phyloP scores from a whole-genome alignment of 2,329 filamentous ascomycete genomes.

The Fusarium ambrosium region DNA sequence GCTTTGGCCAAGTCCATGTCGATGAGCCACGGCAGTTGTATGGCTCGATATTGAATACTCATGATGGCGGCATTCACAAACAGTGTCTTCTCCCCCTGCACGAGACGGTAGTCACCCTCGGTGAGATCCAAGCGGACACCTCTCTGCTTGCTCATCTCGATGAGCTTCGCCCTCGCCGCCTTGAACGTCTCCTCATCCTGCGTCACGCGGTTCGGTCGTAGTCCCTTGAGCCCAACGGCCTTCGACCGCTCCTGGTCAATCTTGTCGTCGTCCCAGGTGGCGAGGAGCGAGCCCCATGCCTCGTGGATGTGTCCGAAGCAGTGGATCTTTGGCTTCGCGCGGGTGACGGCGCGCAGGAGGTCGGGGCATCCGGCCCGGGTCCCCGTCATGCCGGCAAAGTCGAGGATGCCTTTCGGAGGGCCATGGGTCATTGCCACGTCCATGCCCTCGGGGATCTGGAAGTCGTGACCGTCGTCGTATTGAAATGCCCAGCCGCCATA shows the following conservation, averaged over 20 bases:
- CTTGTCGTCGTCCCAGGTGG: slow-evolving; percentile 61
- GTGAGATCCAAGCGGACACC: slow-evolving; percentile 56
- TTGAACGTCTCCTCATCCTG: slow-evolving; percentile 29
- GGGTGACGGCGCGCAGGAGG: slow-evolving; percentile 61
- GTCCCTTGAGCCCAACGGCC: slow-evolving; percentile 52
- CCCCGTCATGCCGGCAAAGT: slow-evolving; percentile 49
- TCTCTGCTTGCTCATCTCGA: slow-evolving; percentile 43
- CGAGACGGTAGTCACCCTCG: slow-evolving; percentile 49
- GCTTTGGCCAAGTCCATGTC: slow-evolving; percentile 59
- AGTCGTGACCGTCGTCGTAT: slow-evolving; percentile 59
- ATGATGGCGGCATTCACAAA: slow-evolving; percentile 73
- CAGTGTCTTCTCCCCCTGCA: slow-evolving; percentile 63
- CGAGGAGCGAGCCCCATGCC: slow-evolving; percentile 68
- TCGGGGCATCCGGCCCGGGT: slow-evolving; percentile 57
- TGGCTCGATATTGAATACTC: slow-evolving; percentile 55
- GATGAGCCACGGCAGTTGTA: slow-evolving; percentile 67
- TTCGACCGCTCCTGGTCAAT: slow-evolving; percentile 59
- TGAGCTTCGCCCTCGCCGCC: slow-evolving; percentile 33
- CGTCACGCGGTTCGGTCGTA: slow-evolving; percentile 37
- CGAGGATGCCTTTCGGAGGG: slow-evolving; percentile 65
- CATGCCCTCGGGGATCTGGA: slow-evolving; percentile 50
- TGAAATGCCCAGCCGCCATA: slow-evolving; percentile 64
- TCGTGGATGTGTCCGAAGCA: slow-evolving; percentile 74
- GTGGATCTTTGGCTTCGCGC: slow-evolving; percentile 61
- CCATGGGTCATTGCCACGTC: slow-evolving; percentile 70